A percentile compares a stretch with the other conserved stretches of the same genome.
Evolutionary conservation across 2,329 filamentous ascomycete genomes (phyloP).

Genomic region (Pseudopyrenochaeta lycopersici): DNA sequence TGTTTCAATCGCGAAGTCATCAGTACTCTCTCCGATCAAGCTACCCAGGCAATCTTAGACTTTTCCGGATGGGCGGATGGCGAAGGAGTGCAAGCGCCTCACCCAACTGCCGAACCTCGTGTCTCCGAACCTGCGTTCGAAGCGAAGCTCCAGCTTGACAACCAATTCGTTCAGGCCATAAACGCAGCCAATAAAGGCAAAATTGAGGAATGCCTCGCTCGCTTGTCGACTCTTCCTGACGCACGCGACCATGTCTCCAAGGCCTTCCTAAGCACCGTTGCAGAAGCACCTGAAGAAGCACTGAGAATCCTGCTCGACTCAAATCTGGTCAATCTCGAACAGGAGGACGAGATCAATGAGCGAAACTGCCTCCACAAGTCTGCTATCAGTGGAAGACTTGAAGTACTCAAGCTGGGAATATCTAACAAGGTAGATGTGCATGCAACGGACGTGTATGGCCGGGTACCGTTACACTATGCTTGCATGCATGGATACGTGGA

Average conservation of each 20-base stretch:
- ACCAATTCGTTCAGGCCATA: slow-evolving; percentile 86
- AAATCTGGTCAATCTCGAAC: slow-evolving; percentile 84
- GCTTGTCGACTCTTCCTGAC: slow-evolving; percentile 70
- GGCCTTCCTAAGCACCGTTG: slow-evolving; percentile 89
- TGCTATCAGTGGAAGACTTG: slow-evolving; percentile 87
- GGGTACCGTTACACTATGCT: slow-evolving; percentile 93
- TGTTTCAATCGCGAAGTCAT: slow-evolving; percentile 98
- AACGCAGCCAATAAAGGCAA: slow-evolving; percentile 80
- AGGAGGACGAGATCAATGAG: slow-evolving; percentile 97
- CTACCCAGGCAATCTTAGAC: slow-evolving; percentile 93
- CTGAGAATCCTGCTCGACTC: slow-evolving; percentile 81
- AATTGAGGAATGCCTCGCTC: slow-evolving; percentile 80
- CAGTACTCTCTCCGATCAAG: slow-evolving; percentile 94
- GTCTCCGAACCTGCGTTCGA: slow-evolving; percentile 52
- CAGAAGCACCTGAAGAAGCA: slow-evolving; percentile 81
- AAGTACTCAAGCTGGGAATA: slow-evolving; percentile 81
- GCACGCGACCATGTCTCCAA: slow-evolving; percentile 81
- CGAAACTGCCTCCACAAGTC: slow-evolving; percentile 95
- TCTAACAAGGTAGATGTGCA: slow-evolving; percentile 77
- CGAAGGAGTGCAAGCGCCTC: slow-evolving; percentile 80
- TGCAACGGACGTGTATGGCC: slow-evolving; percentile 89
- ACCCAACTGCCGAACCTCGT: slow-evolving; percentile 39
- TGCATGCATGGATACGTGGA: slow-evolving; percentile 91
- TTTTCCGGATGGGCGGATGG: slow-evolving; percentile 97
- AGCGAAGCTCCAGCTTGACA: slow-evolving; percentile 89